Conservation (phyloP, 2,329 filamentous ascomycete species). For the Cladosporium sp. region DNA sequence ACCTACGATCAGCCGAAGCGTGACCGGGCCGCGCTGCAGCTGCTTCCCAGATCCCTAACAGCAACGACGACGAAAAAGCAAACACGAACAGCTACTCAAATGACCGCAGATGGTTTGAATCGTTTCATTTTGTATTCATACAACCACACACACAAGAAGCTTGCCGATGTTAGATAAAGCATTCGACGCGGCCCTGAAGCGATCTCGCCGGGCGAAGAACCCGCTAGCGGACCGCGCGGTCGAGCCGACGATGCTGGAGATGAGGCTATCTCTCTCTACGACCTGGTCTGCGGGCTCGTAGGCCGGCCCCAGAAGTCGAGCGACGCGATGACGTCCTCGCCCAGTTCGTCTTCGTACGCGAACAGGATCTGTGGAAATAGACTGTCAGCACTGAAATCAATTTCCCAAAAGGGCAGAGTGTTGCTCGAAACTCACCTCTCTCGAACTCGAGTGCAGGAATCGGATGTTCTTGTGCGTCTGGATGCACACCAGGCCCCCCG, state of each 20-base stretch:
- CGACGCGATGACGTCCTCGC: slow-evolving; percentile 87
- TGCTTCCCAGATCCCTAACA: no score
- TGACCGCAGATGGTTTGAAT: neutral
- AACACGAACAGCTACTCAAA: no score
- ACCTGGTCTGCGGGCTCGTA: slow-evolving; percentile 1
- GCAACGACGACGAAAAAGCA: no score
- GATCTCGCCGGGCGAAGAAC: neutral
- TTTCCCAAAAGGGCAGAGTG: neutral
- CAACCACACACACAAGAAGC: neutral
- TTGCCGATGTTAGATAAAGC: neutral
- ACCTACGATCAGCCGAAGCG: no score
- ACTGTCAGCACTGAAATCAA: slow-evolving; percentile 12
- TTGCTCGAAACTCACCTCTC: slow-evolving; percentile 64
- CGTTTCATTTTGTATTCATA: slow-evolving; percentile 9
- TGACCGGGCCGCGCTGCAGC: no score
- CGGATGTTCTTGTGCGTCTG: slow-evolving; percentile 94
- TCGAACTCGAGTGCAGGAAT: slow-evolving; percentile 93
- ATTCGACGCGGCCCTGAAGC: neutral
- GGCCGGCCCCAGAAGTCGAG: slow-evolving; percentile 80
- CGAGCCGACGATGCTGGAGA: neutral
- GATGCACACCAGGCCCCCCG: slow-evolving; percentile 82
- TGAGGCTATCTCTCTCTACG: neutral
- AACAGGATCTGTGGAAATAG: slow-evolving; percentile 70
- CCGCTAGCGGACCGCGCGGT: neutral
- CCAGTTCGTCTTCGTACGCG: slow-evolving; percentile 91